A percentile compares a stretch with the other conserved stretches of the same genome.
These are phyloP conservation scores for Cutaneotrichosporon sp. DNA, from an alignment of 1,284 basidiomycete genomes.

Conservation along the genomic window DNA sequence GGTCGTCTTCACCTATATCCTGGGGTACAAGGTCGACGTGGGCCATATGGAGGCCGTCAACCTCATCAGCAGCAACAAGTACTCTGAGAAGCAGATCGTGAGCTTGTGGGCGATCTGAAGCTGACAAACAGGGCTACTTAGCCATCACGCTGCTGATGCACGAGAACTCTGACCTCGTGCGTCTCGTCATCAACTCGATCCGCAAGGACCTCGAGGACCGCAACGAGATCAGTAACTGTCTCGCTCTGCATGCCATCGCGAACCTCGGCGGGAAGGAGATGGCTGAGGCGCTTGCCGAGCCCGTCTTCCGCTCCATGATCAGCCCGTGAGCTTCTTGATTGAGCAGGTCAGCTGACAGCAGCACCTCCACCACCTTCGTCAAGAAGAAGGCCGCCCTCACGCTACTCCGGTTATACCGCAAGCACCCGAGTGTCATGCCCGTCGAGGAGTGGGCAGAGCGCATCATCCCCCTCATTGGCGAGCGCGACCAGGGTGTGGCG, in stretches of 20 bases:
- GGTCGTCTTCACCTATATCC: conserved; percentile 98
- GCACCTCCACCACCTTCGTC: conserved; percentile 91
- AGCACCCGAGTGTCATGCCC: conserved; percentile 91
- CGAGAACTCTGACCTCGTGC: conserved; percentile 94
- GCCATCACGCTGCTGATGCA: conserved; percentile 97
- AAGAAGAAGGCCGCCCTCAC: conserved; percentile 99
- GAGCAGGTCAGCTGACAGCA: conserved; percentile 48
- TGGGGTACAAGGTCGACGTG: conserved; percentile 98
- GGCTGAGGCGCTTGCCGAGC: conserved; percentile 90
- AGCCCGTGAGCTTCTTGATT: conserved; percentile 85
- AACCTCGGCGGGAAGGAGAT: conserved; percentile 98
- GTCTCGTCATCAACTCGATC: conserved; percentile 96
- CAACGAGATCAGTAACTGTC: conserved; percentile 92
- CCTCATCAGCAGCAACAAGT: conserved; percentile 91
- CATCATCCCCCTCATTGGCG: conserved; percentile 93
- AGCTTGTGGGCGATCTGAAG: conserved; percentile 40
- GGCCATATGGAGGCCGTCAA: conserved; percentile 99
- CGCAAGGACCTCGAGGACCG: conserved; percentile 95
- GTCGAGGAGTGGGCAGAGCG: conserved; percentile 93
- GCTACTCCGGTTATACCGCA: conserved; percentile 86
- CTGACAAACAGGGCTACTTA: conserved; percentile 77
- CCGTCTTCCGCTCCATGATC: conserved; percentile 92
- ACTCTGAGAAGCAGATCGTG: conserved; percentile 99
- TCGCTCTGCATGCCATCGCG: conserved; percentile 96
- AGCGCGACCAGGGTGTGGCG: conserved; percentile 89